Base-by-base conservation (phyloP, 495 filamentous ascomycete species). In the Cercophora samala region DNA sequence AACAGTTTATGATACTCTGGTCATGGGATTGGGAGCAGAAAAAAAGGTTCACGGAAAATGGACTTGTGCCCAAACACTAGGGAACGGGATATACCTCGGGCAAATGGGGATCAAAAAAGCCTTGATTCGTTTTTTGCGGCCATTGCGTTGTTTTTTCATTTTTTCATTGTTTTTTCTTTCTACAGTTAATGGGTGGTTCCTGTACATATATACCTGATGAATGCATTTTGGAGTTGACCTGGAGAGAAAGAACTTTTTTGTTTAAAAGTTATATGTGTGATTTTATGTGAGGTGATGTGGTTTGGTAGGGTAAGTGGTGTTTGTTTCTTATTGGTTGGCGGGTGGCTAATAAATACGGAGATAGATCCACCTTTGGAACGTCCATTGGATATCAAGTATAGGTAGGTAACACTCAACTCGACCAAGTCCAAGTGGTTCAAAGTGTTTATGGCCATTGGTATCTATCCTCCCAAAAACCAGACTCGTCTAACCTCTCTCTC, bases 51-150 rank as follows among this genome's bases (percentile, higher is more conserved):
- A 56, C 64, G 67, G 60, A 62, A 46, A 64, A 54, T 61, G 15
- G 56, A 37, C 58, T 37, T 19, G 26, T 29, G 65, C 54, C 29
- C 64, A 59, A 53, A 60, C 52, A 64, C 18, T 32, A 60, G 32
- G 53, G 67, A 56, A 68, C 22, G 69, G 71, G 63, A 71, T 21
- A 56, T 73, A 73, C 61, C 68, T 69, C 64, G 70, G 72, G 70
- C 58, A 73, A 64, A 62, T 56, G 64, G 65, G 58, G 60, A 62
- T 46, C 58, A 68, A 69, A 72, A n/a, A 73, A 71, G 63, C 46
- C 63, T 59, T 65, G 54, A 21, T 68, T 66, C 59, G 60, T 62
- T 66, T 62, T 66, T 58, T 58, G 58, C 58, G 6, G 42, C 8
- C 32, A 23, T 19, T 54, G 53, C 22, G n/a, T 9, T 56, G 19